Conservation (phyloP, 2,329 filamentous ascomycete genomes). For the Colletotrichum lentis region DNA sequence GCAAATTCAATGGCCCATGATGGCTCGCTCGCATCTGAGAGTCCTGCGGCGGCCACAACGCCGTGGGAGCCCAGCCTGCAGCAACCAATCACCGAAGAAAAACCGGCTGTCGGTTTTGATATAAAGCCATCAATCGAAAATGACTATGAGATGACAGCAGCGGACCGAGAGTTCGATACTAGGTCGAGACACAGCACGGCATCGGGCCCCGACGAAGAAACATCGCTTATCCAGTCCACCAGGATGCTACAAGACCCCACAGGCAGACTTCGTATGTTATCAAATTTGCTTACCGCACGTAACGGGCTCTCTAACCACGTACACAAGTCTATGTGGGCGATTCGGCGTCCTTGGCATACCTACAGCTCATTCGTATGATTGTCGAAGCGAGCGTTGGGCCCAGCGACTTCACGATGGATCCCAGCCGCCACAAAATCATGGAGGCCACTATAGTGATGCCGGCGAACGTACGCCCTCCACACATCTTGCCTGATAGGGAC, state of each 20-base stretch:
- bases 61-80: conserved; percentile 28
- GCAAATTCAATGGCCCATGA: conserved; percentile 21
- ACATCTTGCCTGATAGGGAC: conserved; percentile 63
- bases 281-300: neutral
- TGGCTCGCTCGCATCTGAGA: conserved; percentile 18
- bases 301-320: neutral
- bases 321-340: conserved; percentile 67
- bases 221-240: conserved; percentile 61
- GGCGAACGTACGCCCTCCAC: conserved; percentile 55
- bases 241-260: conserved; percentile 68
- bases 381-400: conserved; percentile 63
- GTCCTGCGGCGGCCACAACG: conserved; percentile 25
- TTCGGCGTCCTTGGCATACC: conserved; percentile 67
- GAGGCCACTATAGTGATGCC: conserved; percentile 62
- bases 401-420: conserved; percentile 66
- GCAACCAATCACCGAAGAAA: conserved; percentile 26
- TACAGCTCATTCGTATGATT: conserved; percentile 68
- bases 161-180: conserved; percentile 31
- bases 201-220: conserved; percentile 63
- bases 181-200: conserved; percentile 50
- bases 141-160: conserved; percentile 17
- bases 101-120: conserved; percentile 25
- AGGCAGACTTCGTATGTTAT: conserved; percentile 60
- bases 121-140: conserved; percentile 30
- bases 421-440: conserved; percentile 64